Evolutionary conservation across 164 flowering plant genomes (phyloP).

Genomic region (Aristolochia californica): DNA sequence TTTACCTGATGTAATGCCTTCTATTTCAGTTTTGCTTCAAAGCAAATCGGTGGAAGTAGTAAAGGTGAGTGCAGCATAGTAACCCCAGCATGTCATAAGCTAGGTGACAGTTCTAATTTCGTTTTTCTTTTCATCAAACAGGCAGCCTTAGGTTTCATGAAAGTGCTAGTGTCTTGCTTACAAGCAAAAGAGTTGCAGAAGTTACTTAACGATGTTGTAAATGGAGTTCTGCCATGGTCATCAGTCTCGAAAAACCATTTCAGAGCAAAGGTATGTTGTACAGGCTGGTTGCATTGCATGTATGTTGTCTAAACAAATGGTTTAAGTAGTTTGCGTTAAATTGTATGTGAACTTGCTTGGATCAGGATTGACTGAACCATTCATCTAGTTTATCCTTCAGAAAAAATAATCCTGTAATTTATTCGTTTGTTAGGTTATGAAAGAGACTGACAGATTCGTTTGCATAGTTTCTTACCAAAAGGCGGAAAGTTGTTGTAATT

Average conservation of each 20-base stretch:
- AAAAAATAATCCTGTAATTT: too few species aligned
- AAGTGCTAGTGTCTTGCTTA: conserved; percentile 75
- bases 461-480: too few species aligned
- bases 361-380: too few species aligned
- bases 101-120: neutral
- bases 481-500: too few species aligned
- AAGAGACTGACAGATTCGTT: too few species aligned
- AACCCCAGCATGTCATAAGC: too few species aligned
- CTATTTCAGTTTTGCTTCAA: conserved; percentile 55
- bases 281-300: neutral
- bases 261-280: conserved; percentile 49
- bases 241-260: conserved; percentile 79
- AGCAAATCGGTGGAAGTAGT: conserved; percentile 59
- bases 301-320: neutral
- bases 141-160: conserved; percentile 86
- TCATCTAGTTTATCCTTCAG: too few species aligned
- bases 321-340: neutral
- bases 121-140: conserved; percentile 17
- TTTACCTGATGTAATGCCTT: conserved; percentile 58
- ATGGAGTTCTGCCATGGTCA: conserved; percentile 76
- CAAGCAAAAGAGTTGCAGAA: conserved; percentile 52
- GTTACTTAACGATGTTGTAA: conserved; percentile 40
- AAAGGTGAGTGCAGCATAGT: conserved; percentile 40
- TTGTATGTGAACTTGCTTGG: too few species aligned
- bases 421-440: too few species aligned